Percentiles rank a stretch among this genome's conserved stretches.
Evolutionary conservation across 2,329 filamentous ascomycete genomes (phyloP).

Genomic region (Neofusicoccum laricinum): DNA sequence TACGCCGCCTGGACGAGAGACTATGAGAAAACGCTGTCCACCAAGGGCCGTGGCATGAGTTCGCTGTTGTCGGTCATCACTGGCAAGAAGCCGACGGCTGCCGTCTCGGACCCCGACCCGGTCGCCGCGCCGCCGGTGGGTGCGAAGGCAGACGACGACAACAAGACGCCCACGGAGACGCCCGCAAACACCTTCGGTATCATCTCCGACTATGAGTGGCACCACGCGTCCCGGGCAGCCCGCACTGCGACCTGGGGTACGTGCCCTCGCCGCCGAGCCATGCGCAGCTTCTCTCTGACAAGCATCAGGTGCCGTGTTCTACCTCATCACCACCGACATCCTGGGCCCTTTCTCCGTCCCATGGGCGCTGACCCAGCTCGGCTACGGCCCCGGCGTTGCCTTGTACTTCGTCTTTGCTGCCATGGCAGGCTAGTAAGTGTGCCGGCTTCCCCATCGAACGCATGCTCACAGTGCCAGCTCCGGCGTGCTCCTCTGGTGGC

Average conservation of each 20-base stretch:
- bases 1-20: constrained; percentile 36
- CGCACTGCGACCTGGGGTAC: constrained; percentile 34
- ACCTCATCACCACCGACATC: constrained; percentile 45
- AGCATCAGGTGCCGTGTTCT: constrained; percentile 34
- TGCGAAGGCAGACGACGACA: not conserved
- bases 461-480: constrained; percentile 20
- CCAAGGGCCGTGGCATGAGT: not conserved
- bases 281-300: not conserved
- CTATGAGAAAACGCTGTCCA: constrained; percentile 27
- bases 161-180: not conserved
- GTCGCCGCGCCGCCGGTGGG: not conserved
- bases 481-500: constrained; percentile 40
- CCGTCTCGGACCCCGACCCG: constrained; percentile 10
- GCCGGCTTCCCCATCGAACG: too few species aligned
- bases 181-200: constrained; percentile 9
- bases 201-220: constrained; percentile 33
- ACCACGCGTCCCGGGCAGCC: constrained; percentile 31
- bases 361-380: constrained; percentile 30
- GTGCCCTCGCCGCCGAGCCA: too few species aligned
- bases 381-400: constrained; percentile 35
- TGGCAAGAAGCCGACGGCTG: constrained; percentile 6
- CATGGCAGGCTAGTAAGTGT: constrained; percentile 29
- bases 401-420: constrained; percentile 38
- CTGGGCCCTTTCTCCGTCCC: constrained; percentile 37
- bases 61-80: not conserved